phyloP scores from a whole-genome alignment of 768 basidiomycete genomes.

The Coprinellus micaceus region DNA sequence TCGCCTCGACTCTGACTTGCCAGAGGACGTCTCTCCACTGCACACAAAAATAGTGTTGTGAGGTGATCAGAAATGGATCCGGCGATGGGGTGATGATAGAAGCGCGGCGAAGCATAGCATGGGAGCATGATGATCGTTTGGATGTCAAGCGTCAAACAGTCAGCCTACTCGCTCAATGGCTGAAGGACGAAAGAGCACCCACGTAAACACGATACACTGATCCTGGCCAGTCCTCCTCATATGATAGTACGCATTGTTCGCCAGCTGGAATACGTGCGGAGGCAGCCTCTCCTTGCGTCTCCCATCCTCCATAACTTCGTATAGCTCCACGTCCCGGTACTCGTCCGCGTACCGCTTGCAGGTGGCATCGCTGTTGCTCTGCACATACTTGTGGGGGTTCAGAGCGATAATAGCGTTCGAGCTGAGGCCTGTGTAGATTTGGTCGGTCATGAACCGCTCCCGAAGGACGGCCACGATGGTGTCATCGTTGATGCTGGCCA shows the following conservation, averaged over 20 bases:
- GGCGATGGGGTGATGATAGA: conserved; percentile 6
- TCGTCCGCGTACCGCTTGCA: conserved; percentile 85
- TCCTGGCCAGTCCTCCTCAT: conserved; percentile 94
- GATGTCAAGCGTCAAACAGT: background rate
- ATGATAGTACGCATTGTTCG: conserved; percentile 91
- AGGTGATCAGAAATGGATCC: background rate
- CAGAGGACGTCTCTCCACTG: conserved; percentile 90
- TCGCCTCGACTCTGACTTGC: conserved; percentile 88
- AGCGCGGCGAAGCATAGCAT: background rate
- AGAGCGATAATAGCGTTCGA: conserved; percentile 75
- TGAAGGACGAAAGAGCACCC: conserved; percentile 22
- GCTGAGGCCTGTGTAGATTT: conserved; percentile 73
- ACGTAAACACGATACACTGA: conserved; percentile 86
- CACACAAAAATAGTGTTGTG: background rate
- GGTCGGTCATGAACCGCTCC: conserved; percentile 82
- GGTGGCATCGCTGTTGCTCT: conserved; percentile 78
- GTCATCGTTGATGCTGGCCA: conserved; percentile 74
- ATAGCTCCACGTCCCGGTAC: conserved; percentile 60
- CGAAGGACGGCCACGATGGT: conserved; percentile 80
- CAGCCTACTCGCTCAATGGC: background rate
- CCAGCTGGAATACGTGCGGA: conserved; percentile 91
- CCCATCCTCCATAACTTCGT: conserved; percentile 17
- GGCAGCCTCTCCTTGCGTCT: conserved; percentile 57
- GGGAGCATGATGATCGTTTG: background rate
- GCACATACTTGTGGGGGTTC: conserved; percentile 90